These are phyloP conservation scores for Colletotrichum karsti DNA, from an alignment of 2,329 filamentous ascomycete genomes.

Conservation along the genomic window DNA sequence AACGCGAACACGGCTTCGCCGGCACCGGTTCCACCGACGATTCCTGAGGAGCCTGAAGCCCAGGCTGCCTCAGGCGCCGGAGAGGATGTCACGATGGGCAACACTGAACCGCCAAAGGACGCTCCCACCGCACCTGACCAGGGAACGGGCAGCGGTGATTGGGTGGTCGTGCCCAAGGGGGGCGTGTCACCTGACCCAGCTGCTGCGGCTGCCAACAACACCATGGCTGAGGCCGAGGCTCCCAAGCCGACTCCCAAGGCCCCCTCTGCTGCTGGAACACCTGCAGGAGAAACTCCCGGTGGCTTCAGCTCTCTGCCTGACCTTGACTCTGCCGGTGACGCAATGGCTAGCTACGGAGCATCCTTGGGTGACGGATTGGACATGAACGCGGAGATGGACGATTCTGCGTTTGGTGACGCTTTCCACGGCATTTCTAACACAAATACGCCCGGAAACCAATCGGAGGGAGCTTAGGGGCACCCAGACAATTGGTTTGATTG, in stretches of 20 bases:
- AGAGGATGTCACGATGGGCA: constrained; percentile 60
- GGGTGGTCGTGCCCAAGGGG: constrained; percentile 78
- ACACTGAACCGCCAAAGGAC: constrained; percentile 49
- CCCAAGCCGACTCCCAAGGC: constrained; percentile 19
- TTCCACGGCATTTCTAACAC: constrained; percentile 70
- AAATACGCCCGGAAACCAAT: constrained; percentile 42
- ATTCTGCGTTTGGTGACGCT: constrained; percentile 85
- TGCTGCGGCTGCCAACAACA: constrained; percentile 31
- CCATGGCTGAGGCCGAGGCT: constrained; percentile 12
- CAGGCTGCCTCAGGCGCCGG: constrained; percentile 27
- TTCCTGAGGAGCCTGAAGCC: constrained; percentile 32
- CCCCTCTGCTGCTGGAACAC: constrained; percentile 52
- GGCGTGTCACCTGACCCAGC: constrained; percentile 52
- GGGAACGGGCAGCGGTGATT: constrained; percentile 68
- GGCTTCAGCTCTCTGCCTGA: constrained; percentile 70
- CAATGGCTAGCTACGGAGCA: constrained; percentile 66
- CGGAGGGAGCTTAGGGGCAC: constrained; percentile 23
- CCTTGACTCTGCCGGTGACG: constrained; percentile 76
- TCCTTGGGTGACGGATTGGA: constrained; percentile 66
- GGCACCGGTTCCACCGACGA: constrained; percentile 39
- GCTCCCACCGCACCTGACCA: constrained; percentile 56
- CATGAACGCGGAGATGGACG: constrained; percentile 75
- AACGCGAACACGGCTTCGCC: constrained; percentile 57
- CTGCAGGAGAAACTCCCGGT: constrained; percentile 42
- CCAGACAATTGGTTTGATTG: no score